Conservation (phyloP, 345 rosid genomes). For the Rhizophora mangle region DNA sequence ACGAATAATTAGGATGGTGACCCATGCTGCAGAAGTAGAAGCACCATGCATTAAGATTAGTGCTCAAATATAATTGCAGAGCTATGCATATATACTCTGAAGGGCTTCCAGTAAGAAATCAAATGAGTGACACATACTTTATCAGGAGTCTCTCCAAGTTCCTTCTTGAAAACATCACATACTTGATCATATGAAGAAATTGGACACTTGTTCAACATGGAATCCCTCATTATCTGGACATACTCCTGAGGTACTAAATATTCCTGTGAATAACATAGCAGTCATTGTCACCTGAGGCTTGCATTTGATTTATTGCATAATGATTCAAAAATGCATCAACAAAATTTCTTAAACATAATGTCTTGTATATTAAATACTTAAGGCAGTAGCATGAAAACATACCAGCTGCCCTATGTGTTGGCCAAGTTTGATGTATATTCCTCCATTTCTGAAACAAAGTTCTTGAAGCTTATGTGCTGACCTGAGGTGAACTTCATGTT, state of each 20-base stretch:
- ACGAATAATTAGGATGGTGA: not conserved
- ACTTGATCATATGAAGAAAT: constrained; percentile 94
- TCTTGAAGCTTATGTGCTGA: constrained; percentile 90
- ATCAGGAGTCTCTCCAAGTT: constrained; percentile 83
- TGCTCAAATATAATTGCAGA: not conserved
- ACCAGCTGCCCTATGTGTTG: constrained; percentile 92
- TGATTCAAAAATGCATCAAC: constrained; percentile 1
- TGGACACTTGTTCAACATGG: constrained; percentile 92
- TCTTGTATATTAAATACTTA: not conserved
- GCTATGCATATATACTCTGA: not conserved
- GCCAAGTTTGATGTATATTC: constrained; percentile 93
- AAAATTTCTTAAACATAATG: not conserved
- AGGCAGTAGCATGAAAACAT: constrained; percentile 24
- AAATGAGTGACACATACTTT: constrained; percentile 45
- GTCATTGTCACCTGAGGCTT: not conserved
- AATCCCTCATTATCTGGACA: constrained; percentile 75
- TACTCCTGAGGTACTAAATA: constrained; percentile 85
- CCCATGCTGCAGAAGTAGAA: not conserved
- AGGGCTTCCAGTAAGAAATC: constrained; percentile 1
- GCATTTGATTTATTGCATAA: not conserved
- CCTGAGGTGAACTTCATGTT: constrained; percentile 90
- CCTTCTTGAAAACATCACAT: constrained; percentile 79
- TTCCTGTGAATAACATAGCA: constrained; percentile 42
- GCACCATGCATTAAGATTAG: not conserved
- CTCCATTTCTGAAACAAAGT: constrained; percentile 87